phyloP scores from a whole-genome alignment of 345 rosid species.

The Arabidopsis thaliana region TAIR10.1 NC_003075.7:13709501-13710000 shows the following conservation, averaged over 20 bases:
- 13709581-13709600: conserved; percentile 31
- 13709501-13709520: not conserved
- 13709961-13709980: conserved; percentile 41
- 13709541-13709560: conserved; percentile 34
- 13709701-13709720: conserved; percentile 24
- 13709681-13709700: conserved; percentile 15
- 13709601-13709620: conserved; percentile 46
- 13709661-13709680: conserved; percentile 22
- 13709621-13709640: conserved; percentile 35
- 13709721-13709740: not conserved
- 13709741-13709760: conserved; percentile 33
- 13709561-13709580: conserved; percentile 13
- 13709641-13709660: conserved; percentile 34
- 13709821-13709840: conserved; percentile 16
- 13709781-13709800: not conserved
- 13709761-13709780: conserved; percentile 13
- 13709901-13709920: conserved; percentile 28
- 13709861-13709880: conserved; percentile 39
- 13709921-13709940: not conserved
- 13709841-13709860: conserved; percentile 25
- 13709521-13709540: conserved; percentile 5
- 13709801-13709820: not conserved
- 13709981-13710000: conserved; percentile 31
- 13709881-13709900: conserved; percentile 40
- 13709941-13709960: conserved; percentile 11